Base-by-base conservation (phyloP, 768 basidiomycete genomes). In the Pilatotrama ljubarskyi region DNA sequence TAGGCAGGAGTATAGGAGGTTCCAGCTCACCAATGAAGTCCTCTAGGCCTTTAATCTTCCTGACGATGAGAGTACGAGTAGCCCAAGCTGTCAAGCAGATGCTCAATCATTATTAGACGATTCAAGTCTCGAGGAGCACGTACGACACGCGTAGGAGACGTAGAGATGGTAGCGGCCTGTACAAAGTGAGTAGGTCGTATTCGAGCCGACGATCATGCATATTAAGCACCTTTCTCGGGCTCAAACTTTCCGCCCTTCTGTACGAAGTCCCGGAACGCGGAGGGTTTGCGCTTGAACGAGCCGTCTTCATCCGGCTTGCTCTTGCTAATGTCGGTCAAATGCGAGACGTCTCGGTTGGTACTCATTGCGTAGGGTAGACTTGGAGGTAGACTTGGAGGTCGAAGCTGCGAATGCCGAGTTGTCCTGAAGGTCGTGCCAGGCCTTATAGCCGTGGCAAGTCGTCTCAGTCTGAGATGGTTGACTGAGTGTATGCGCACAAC, bases 41-140 rank as follows among this genome's bases (percentile, higher is more conserved):
- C 64, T 98, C 90, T 25, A 99, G 79, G 1, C 95, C 95, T 73
- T 99, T 99, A 65, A 98, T 81, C 74, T 93, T 87, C 65, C 95
- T 82, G 6, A 89, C 79, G 66, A 98, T 97, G 62, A 97, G 78
- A 3, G 94, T 84, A 65, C 96, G 83, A 29, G 93, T 93, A 0
- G 96, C 96, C 96, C 95, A 98, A 8, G 96, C 90, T 91, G 51
- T 14, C 46, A 43, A 9, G 5, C 29, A 20, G 1, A 7, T 20
- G 6, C 0, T 50, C 24, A 42, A 25, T 2, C 26, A 24, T 18
- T 1, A n/a, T 3, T 3, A 18, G 13, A 15, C 15, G n/a, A 41
- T 15, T 3, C 10, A 6, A 2, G 13, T 9, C 2, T 36, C 0
- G 0, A 1, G 3, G 17, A 9, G 7, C 5, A 70, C 87, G 71